phyloP scores from a whole-genome alignment of 495 filamentous ascomycete genomes.

The Tuber brumale region DNA sequence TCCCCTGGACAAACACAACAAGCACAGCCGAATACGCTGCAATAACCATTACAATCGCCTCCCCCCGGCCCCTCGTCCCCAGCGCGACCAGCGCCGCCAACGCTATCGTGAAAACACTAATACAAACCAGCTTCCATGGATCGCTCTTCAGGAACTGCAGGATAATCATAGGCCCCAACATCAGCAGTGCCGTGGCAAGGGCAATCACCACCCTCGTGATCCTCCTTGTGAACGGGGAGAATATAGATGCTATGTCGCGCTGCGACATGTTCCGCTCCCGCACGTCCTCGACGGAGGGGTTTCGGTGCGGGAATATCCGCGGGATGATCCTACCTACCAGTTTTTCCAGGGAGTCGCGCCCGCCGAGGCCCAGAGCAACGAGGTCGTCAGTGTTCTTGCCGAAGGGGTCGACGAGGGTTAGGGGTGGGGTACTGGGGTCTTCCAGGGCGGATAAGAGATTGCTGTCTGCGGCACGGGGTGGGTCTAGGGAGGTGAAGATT shows the following conservation, averaged over 20 bases:
- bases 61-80: conserved; percentile 33
- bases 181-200: conserved; percentile 30
- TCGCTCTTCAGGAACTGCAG: conserved; percentile 29
- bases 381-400: conserved; percentile 32
- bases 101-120: conserved; percentile 31
- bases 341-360: conserved; percentile 38
- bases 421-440: conserved; percentile 24
- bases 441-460: conserved; percentile 30
- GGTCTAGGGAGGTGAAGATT: conserved; percentile 37
- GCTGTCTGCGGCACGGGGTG: conserved; percentile 26
- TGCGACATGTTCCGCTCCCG: conserved; percentile 28
- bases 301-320: conserved; percentile 31
- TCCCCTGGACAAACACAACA: conserved; percentile 39
- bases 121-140: conserved; percentile 34
- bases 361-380: conserved; percentile 29
- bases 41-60: conserved; percentile 39
- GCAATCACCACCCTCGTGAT: conserved; percentile 36
- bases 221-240: conserved; percentile 34
- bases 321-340: conserved; percentile 31
- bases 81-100: conserved; percentile 29
- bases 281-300: conserved; percentile 32
- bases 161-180: conserved; percentile 37
- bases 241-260: conserved; percentile 33
- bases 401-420: conserved; percentile 20
- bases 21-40: conserved; percentile 38